A percentile compares a stretch with the other conserved stretches of the same genome.
Conservation (phyloP, 306 rosid genomes). For the Calophaca sinica region DNA sequence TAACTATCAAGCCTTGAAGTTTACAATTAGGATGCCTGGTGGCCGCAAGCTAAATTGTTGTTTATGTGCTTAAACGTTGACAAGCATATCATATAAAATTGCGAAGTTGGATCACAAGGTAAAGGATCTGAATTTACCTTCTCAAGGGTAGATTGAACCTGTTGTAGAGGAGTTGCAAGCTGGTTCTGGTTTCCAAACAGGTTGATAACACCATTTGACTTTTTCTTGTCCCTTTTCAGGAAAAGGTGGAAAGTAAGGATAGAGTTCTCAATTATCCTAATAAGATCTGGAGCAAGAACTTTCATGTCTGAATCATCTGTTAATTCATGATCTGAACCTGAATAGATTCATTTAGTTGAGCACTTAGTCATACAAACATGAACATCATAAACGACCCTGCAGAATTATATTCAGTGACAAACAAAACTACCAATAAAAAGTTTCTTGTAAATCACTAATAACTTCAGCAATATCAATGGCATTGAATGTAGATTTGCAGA, state of each 20-base stretch:
- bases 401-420: conserved; percentile 1
- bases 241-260: conserved; percentile 82
- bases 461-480: conserved; percentile 10
- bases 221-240: conserved; percentile 84
- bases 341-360: conserved; percentile 42
- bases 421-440: conserved; percentile 21
- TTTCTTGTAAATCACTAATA: neutral
- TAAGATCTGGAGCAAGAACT: conserved; percentile 81
- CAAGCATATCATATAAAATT: conserved; percentile 14
- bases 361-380: conserved; percentile 18
- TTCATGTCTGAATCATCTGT: conserved; percentile 60
- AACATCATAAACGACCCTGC: conserved; percentile 9
- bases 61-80: neutral
- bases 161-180: conserved; percentile 74
- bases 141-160: conserved; percentile 75
- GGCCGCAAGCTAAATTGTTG: neutral
- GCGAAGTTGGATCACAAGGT: conserved; percentile 28
- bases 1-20: neutral
- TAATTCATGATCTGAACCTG: conserved; percentile 72
- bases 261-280: conserved; percentile 69
- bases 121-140: conserved; percentile 62
- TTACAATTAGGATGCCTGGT: neutral
- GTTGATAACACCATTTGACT: conserved; percentile 56
- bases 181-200: conserved; percentile 78
- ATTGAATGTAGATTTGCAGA: conserved; percentile 12